Percentiles rank a stretch among this genome's conserved stretches.
phyloP scores from a whole-genome alignment of 139 green algal genomes.

The Coelastrella sp. region DNA sequence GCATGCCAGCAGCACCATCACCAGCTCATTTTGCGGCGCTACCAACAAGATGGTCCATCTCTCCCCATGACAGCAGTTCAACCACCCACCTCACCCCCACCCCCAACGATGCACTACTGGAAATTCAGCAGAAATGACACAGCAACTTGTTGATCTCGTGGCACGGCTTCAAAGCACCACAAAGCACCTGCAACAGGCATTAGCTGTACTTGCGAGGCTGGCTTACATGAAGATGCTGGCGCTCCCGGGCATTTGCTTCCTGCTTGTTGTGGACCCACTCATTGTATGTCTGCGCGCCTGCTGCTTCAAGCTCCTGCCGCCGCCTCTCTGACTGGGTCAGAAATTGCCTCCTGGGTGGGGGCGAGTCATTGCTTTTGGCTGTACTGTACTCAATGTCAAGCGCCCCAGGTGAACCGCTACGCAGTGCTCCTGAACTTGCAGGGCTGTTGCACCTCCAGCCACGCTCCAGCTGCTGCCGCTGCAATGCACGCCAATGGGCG shows the following conservation, averaged over 20 bases:
- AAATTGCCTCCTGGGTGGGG: background rate
- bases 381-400: background rate
- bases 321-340: conserved; percentile 11
- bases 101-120: too few species aligned
- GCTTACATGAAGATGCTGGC: background rate
- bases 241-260: background rate
- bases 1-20: background rate
- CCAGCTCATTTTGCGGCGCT: background rate
- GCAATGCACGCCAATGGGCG: conserved; percentile 9
- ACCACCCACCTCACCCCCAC: too few species aligned
- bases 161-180: too few species aligned
- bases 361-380: too few species aligned
- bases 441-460: conserved; percentile 32
- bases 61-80: too few species aligned
- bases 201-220: too few species aligned
- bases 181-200: too few species aligned
- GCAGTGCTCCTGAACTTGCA: background rate
- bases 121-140: too few species aligned
- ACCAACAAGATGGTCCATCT: background rate
- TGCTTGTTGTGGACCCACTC: conserved; percentile 16
- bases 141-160: too few species aligned
- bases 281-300: conserved; percentile 20
- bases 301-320: conserved; percentile 8
- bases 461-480: background rate
- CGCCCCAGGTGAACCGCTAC: background rate